Evolutionary conservation across 2,329 filamentous ascomycete genomes (phyloP).

Genomic region (Tympanopsis confertula): DNA sequence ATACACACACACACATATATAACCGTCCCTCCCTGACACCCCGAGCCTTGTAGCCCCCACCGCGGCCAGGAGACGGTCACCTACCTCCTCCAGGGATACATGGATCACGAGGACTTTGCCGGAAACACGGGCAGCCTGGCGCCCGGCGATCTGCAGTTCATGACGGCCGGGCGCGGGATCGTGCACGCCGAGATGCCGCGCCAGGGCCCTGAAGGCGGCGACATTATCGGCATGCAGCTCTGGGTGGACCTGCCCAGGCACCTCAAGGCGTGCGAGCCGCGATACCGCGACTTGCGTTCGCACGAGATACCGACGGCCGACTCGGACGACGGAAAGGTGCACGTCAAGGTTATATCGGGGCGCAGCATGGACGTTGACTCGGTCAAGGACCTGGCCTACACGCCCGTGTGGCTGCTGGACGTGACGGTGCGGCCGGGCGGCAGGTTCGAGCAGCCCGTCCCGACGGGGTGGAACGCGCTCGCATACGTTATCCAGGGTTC

Average conservation of each 20-base stretch:
- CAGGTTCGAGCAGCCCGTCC: conserved; percentile 62
- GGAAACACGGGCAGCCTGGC: conserved; percentile 75
- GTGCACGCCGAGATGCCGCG: conserved; percentile 93
- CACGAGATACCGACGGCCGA: conserved; percentile 68
- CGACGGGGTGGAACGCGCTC: conserved; percentile 79
- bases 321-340: conserved; percentile 61
- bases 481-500: conserved; percentile 73
- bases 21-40: not conserved
- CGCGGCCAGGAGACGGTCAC: conserved; percentile 76
- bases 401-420: conserved; percentile 92
- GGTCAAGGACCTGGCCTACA: conserved; percentile 84
- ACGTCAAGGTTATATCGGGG: conserved; percentile 82
- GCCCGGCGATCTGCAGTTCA: conserved; percentile 88
- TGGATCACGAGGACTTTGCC: conserved; percentile 88
- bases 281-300: conserved; percentile 76
- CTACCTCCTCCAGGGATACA: conserved; percentile 72
- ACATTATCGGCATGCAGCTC: conserved; percentile 81
- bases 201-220: conserved; percentile 61
- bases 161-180: conserved; percentile 86
- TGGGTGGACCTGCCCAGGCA: conserved; percentile 84
- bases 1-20: conserved; percentile 26
- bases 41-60: conserved; percentile 38
- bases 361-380: conserved; percentile 74
- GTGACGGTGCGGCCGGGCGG: conserved; percentile 71
- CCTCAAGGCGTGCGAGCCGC: conserved; percentile 79